Percentiles rank a stretch among this genome's conserved stretches.
phyloP scores from a whole-genome alignment of 345 rosid species.

The Nephelium lappaceum region DNA sequence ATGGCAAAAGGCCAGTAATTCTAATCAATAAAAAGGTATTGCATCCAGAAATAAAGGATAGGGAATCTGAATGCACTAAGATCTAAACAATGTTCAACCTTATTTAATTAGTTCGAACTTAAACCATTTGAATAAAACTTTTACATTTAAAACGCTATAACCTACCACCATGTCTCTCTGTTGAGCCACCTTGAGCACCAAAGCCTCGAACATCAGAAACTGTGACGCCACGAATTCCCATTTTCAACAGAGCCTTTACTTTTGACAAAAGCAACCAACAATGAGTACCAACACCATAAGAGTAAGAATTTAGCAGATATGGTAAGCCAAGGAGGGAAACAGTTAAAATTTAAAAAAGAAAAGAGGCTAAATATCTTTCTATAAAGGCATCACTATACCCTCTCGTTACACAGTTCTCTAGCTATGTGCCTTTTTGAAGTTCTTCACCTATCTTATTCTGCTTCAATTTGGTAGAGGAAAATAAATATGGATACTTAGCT shows the following conservation, averaged over 20 bases:
- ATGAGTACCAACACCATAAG: neutral
- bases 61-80: neutral
- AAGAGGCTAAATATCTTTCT: neutral
- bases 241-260: conserved; percentile 66
- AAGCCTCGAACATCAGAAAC: conserved; percentile 89
- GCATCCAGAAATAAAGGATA: neutral
- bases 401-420: neutral
- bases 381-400: neutral
- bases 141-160: conserved; percentile 1
- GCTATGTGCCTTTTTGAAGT: neutral
- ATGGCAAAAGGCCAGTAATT: neutral
- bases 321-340: conserved; percentile 3
- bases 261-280: conserved; percentile 18
- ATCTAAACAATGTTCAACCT: neutral
- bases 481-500: neutral
- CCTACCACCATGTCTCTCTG: conserved; percentile 86
- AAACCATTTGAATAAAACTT: neutral
- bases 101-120: neutral
- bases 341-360: neutral
- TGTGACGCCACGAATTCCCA: conserved; percentile 88
- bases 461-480: neutral
- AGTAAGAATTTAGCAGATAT: neutral
- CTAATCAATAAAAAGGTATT: neutral
- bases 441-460: neutral
- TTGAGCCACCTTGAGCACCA: conserved; percentile 89